Evolutionary conservation across 2,329 filamentous ascomycete species (phyloP), one percentile per base, ranked within the genome.

Genomic region (Thelonectria discophora): DNA sequence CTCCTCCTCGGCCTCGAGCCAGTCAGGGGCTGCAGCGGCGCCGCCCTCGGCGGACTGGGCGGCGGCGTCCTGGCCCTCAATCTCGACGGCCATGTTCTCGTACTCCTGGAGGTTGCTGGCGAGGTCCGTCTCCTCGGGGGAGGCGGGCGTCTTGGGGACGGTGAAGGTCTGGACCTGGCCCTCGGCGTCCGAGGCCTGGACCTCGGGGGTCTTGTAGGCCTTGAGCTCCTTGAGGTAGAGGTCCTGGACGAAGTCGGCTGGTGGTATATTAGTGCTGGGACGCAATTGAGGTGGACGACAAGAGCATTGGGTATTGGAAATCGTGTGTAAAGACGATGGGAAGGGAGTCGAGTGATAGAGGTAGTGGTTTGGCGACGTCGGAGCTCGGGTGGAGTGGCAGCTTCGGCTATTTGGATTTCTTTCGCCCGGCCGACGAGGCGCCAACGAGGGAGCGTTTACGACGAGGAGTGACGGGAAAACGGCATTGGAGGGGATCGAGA

Each of bases 161-260:
- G 78, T 76, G 85, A 98, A 99, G 79, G 88, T 92, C 79, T 95
- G 91, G 73, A 98, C 95, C 73, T 97, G 91, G 77, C 92, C 94
- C 72, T 94, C 90, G 76, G 94, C 84, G 76, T 98, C 95, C 74
- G 88, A 87, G 67, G 93, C 86, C 86, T 97, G 97, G 82, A 94
- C 78, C 70, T 88, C 84, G 59, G 91, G 84, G 67, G 89, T 84
- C 88, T 98, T 98, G 90, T 97, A 98, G 81, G 88, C 88, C 84
- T 94, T 95, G 77, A 99, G 89, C 82, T 98, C 94, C 80, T 90
- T 91, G 73, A 99, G 89, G 86, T 99, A 99, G 77, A 99, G 88
- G 79, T 98, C 94, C 83, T 98, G 95, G 74, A 99, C 92, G 75
- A 97, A 88, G 81, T 99, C 95, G 88, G 92, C 95, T 98, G 77